A percentile compares a stretch with the other conserved stretches of the same genome.
These are phyloP conservation scores for Erucastrum elatum DNA, from an alignment of 345 rosid genomes.

Conservation along the genomic window DNA sequence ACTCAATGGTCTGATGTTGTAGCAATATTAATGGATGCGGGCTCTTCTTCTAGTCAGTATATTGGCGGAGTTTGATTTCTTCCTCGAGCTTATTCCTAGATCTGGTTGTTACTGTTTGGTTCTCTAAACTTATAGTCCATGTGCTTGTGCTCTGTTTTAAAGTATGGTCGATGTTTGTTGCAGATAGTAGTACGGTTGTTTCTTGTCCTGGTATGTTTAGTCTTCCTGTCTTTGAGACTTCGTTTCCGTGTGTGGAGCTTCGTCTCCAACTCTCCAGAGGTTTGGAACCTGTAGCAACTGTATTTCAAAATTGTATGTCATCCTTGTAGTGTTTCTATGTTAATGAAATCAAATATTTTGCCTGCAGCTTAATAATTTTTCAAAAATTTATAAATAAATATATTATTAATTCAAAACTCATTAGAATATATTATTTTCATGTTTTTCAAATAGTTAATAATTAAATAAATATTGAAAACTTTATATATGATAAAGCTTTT, in stretches of 20 bases:
- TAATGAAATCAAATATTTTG: not conserved
- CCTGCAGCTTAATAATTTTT: no score
- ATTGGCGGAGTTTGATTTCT: not conserved
- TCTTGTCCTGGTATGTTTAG: not conserved
- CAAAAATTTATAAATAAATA: no score
- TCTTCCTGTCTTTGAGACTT: not conserved
- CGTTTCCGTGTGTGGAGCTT: not conserved
- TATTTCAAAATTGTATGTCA: not conserved
- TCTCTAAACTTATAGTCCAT: not conserved
- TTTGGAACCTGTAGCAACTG: not conserved
- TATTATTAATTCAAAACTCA: no score
- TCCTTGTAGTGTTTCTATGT: not conserved
- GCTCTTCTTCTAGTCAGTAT: not conserved
- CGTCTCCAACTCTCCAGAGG: not conserved
- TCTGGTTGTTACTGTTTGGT: not conserved
- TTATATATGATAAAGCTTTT: no score
- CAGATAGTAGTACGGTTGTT: not conserved
- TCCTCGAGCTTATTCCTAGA: not conserved
- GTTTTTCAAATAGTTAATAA: no score
- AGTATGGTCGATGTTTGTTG: not conserved
- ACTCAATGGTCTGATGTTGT: not conserved
- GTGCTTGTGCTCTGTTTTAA: not conserved
- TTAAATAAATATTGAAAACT: no score
- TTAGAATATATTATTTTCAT: no score
- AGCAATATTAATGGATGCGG: not conserved